A percentile compares a stretch with the other conserved stretches of the same genome.
These are phyloP conservation scores for Sporothrix globosa DNA, from an alignment of 2,329 filamentous ascomycete genomes.

Conservation along the genomic window DNA sequence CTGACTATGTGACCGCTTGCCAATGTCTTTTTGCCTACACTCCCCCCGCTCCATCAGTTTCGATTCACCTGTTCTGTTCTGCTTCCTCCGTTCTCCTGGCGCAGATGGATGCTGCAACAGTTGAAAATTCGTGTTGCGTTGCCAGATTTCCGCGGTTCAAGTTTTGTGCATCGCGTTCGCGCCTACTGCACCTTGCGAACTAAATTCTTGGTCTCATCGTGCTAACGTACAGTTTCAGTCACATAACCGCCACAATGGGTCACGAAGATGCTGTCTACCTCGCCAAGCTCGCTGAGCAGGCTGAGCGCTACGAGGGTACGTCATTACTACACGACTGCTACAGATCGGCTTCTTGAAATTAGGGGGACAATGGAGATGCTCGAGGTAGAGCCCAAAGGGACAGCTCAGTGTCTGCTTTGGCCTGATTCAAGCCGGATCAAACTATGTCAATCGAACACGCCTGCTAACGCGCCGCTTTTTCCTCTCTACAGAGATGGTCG, in stretches of 20 bases:
- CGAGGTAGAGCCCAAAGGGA: not conserved
- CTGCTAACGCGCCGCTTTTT: conserved; percentile 31
- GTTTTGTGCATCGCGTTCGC: not conserved
- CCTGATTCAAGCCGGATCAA: not conserved
- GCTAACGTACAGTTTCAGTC: conserved; percentile 33
- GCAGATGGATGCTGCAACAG: not conserved
- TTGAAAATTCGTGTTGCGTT: not conserved
- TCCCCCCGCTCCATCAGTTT: conserved; percentile 3
- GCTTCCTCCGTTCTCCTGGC: not conserved
- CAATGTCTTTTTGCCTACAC: not conserved
- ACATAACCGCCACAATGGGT: conserved; percentile 74
- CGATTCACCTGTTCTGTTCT: not conserved
- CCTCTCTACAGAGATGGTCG: conserved; percentile 81
- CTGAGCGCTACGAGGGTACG: conserved; percentile 99
- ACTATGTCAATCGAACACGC: not conserved
- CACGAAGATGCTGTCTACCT: conserved; percentile 99
- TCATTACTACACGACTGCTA: conserved; percentile 35
- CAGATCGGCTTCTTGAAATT: not conserved
- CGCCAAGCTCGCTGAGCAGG: conserved; percentile 99
- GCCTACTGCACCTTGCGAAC: not conserved
- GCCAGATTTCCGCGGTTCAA: not conserved
- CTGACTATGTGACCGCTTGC: not conserved
- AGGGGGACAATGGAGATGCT: not conserved
- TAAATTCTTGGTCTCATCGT: not conserved
- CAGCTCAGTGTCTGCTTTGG: not conserved